Evolutionary conservation across 371 early-diverging fungal species (phyloP).

Genomic region (Mycotypha africana): DNA sequence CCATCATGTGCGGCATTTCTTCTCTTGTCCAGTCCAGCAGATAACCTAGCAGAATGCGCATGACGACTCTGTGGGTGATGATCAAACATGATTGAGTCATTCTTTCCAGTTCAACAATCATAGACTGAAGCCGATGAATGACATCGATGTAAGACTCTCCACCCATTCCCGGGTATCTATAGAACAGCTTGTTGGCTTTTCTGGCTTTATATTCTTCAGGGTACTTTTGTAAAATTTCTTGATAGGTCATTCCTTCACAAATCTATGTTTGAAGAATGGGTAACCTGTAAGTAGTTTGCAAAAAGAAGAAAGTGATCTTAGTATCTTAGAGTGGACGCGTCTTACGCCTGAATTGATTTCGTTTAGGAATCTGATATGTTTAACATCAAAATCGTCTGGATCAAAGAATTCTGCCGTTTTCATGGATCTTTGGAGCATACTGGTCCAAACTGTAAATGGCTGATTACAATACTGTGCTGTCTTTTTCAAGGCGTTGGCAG

Average conservation of each 20-base stretch:
- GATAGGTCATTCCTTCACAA: conserved; percentile 53
- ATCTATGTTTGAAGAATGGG: too few relatives aligned
- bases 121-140: conserved; percentile 75
- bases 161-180: conserved; percentile 82
- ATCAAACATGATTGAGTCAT: conserved; percentile 72
- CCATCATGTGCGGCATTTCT: conserved; percentile 63
- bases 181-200: conserved; percentile 66
- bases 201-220: conserved; percentile 70
- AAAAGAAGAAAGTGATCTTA: too few relatives aligned
- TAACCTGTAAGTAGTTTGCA: too few relatives aligned
- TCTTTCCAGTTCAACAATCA: conserved; percentile 83
- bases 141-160: conserved; percentile 84
- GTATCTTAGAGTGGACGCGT: too few relatives aligned
- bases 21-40: conserved; percentile 65
- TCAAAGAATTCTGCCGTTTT: conserved; percentile 67
- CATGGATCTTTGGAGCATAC: conserved; percentile 66
- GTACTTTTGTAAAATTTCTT: conserved; percentile 60
- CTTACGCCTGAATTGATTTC: conserved; percentile 80
- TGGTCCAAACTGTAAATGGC: conserved; percentile 69
- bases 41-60: conserved; percentile 79
- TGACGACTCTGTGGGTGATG: conserved; percentile 71
- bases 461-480: conserved; percentile 27
- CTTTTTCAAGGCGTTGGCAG: conserved; percentile 13
- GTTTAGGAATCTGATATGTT: conserved; percentile 69
- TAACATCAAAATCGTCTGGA: conserved; percentile 62